Evolutionary conservation across 2,329 filamentous ascomycete genomes (phyloP), one percentile per base, ranked within the genome.

Genomic region (Neofusicoccum sp.): DNA sequence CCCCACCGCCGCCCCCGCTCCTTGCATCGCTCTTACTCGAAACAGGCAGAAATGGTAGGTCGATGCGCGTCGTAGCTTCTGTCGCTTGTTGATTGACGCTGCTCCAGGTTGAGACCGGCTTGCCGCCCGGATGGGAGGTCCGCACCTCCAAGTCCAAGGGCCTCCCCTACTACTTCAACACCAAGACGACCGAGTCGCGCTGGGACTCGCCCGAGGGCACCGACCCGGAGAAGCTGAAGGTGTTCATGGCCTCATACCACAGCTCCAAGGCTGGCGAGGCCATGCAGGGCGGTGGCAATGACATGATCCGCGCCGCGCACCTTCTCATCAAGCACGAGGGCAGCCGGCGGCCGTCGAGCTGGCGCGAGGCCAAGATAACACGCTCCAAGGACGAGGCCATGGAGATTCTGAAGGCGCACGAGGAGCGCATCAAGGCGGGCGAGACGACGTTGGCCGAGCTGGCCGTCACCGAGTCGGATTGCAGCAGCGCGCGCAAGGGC

Each of bases 61-160:
- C 28, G 29, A 39, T 44, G 37, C 8, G 41, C 49, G 11, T 9
- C 33, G 61, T 34, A 28, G 41, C n/a, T 22, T 31, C 39, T 8
- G 16, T 14, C 52, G 22, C 12, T 29, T 39, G 52, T 63, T 22
- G 28, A 8, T 39, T 61, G 60, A 48, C 63, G 12, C n/a, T 39
- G 9, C n/a, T 47, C n/a, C 70, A 90, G 87, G 80, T 85, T 73
- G 90, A 93, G 63, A 88, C 89, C 70, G 94, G 94, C 76, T 87
- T 97, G 67, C 93, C 93, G 66, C 78, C 87, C 56, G 87, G 88
- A 77, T 97, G 94, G 93, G 95, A 98, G 81, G 92, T 99, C 74
- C 92, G 95, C 77, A 92, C 96, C 81, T 97, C 92, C 78, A 96
- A 97, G 83, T 96, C 92, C 79, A 98, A 97, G 83, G 96, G 96